Evolutionary conservation across 805 yeast genomes (phyloP).

Genomic region (Wickerhamomyces rabaulensis): DNA sequence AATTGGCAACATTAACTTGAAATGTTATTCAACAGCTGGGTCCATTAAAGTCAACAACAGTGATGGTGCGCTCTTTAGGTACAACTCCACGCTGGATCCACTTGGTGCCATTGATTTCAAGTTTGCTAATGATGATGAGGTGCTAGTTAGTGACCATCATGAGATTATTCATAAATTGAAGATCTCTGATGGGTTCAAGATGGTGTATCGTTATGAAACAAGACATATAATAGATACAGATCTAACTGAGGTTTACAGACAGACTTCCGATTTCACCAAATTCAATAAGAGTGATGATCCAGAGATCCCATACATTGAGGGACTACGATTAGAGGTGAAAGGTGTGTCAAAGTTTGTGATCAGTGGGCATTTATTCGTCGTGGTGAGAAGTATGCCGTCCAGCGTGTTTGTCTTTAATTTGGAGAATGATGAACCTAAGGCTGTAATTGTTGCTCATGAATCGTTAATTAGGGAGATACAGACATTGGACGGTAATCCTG

Average conservation of each 20-base stretch:
- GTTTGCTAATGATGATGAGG: slow-evolving; percentile 11
- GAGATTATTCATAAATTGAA: slow-evolving; percentile 7
- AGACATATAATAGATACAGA: not conserved
- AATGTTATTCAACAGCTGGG: slow-evolving; percentile 10
- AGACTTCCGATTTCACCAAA: slow-evolving; percentile 3
- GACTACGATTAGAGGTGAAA: not conserved
- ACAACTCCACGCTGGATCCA: slow-evolving; percentile 5
- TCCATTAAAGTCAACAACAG: not conserved
- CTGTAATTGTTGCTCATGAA: slow-evolving; percentile 8
- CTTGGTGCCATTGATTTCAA: slow-evolving; percentile 5
- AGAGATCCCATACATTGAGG: slow-evolving; percentile 6
- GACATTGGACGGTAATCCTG: not conserved
- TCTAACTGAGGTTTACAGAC: slow-evolving; percentile 8
- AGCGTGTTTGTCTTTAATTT: slow-evolving; percentile 13
- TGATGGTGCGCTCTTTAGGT: slow-evolving; percentile 7
- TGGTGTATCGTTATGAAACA: not conserved
- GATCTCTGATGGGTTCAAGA: slow-evolving; percentile 6
- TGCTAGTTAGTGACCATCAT: slow-evolving; percentile 13
- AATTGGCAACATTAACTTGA: slow-evolving; percentile 3
- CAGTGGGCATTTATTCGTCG: slow-evolving; percentile 1
- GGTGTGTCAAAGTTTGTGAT: slow-evolving; percentile 7
- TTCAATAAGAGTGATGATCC: slow-evolving; percentile 3
- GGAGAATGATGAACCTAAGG: slow-evolving; percentile 1
- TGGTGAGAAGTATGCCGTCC: slow-evolving; percentile 12
- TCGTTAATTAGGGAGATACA: slow-evolving; percentile 6